A percentile compares a stretch with the other conserved stretches of the same genome.
phyloP scores from a whole-genome alignment of 805 yeast species.

The Cyberlindnera meyerae region DNA sequence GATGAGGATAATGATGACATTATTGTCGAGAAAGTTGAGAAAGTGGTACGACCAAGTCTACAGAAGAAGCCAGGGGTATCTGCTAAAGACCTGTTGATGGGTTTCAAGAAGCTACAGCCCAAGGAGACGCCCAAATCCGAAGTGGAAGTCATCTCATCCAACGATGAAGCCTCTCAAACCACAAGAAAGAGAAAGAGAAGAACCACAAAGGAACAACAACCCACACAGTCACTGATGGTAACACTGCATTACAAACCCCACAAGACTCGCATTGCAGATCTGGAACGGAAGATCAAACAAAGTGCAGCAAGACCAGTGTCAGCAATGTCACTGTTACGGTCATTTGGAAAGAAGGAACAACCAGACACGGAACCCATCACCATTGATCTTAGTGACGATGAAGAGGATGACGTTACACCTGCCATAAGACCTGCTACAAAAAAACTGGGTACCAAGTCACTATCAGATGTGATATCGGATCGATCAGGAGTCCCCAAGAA shows the following conservation, averaged over 20 bases:
- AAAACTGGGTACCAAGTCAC: conserved; percentile 8
- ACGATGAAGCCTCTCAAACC: too few species aligned
- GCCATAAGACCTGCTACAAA: background rate
- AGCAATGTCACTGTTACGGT: conserved; percentile 17
- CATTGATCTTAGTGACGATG: conserved; percentile 1
- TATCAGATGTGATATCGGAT: conserved; percentile 8
- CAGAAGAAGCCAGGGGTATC: too few species aligned
- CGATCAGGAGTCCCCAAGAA: conserved; percentile 7
- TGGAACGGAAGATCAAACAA: conserved; percentile 21
- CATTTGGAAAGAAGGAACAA: conserved; percentile 6
- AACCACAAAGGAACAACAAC: conserved; percentile 2
- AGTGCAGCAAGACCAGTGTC: conserved; percentile 13
- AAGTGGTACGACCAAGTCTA: too few species aligned
- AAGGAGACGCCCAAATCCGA: too few species aligned
- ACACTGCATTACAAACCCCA: conserved; percentile 19
- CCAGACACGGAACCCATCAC: conserved; percentile 1
- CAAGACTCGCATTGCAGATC: conserved; percentile 13
- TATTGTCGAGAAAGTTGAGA: too few species aligned
- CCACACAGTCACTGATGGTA: conserved; percentile 8
- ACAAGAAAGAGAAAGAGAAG: background rate
- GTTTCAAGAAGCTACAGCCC: background rate
- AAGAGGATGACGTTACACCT: background rate
- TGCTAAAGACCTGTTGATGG: too few species aligned
- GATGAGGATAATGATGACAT: too few species aligned
- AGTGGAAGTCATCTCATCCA: too few species aligned